phyloP scores from a whole-genome alignment of 805 yeast species.

The Jamesozyma hellenica region DNA sequence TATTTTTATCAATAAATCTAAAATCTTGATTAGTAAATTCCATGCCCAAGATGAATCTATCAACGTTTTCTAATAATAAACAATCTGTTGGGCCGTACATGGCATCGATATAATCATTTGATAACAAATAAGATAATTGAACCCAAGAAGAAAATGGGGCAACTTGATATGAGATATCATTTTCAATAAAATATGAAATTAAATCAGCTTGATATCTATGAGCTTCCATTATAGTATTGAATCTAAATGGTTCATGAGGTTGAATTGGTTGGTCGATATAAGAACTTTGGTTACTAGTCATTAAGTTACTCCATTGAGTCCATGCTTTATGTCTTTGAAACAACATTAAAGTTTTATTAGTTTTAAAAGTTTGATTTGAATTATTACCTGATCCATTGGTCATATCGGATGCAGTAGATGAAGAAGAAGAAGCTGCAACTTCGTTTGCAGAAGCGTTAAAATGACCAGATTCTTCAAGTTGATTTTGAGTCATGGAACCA shows the following conservation, averaged over 20 bases:
- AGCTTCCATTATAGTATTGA: constrained; percentile 39
- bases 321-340: constrained; percentile 40
- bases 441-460: constrained; percentile 19
- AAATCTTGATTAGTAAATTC: constrained; percentile 58
- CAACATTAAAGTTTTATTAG: constrained; percentile 27
- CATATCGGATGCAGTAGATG: constrained; percentile 5
- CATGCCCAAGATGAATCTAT: constrained; percentile 62
- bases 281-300: constrained; percentile 26
- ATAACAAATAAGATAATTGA: constrained; percentile 65
- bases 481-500: constrained; percentile 43
- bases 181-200: constrained; percentile 44
- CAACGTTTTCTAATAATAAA: constrained; percentile 49
- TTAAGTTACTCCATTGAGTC: constrained; percentile 32
- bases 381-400: background rate
- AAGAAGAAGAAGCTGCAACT: constrained; percentile 13
- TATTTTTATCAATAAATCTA: constrained; percentile 49
- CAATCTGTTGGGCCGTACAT: constrained; percentile 81
- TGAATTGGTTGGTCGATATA: constrained; percentile 29
- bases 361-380: constrained; percentile 8
- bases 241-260: constrained; percentile 42
- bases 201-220: constrained; percentile 47
- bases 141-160: constrained; percentile 78
- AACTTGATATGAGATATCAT: constrained; percentile 53
- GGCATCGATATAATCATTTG: constrained; percentile 50
- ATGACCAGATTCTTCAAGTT: constrained; percentile 24